phyloP scores from a whole-genome alignment of 176 grass and related monocot species.

The Triticum urartu region DNA sequence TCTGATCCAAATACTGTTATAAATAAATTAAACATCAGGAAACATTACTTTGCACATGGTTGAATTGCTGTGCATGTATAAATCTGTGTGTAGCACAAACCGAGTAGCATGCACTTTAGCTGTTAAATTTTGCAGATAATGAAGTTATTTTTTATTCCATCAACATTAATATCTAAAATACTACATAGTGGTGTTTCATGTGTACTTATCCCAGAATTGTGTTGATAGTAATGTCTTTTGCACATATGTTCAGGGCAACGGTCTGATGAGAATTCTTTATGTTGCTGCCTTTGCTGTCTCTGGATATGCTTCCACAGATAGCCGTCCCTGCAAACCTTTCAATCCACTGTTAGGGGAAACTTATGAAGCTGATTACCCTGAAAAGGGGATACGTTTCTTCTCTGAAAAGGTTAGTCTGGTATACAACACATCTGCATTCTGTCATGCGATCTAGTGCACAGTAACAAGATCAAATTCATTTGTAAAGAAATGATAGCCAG shows the following conservation, averaged over 20 bases:
- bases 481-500: conserved; percentile 1
- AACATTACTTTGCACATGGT: background rate
- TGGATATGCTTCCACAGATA: conserved; percentile 81
- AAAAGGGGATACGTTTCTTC: conserved; percentile 87
- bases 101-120: background rate
- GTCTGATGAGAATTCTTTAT: conserved; percentile 81
- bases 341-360: conserved; percentile 95
- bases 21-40: background rate
- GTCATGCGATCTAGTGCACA: background rate
- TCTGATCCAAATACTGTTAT: background rate
- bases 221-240: conserved; percentile 25
- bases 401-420: conserved; percentile 71
- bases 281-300: conserved; percentile 93
- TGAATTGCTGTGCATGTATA: background rate
- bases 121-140: background rate
- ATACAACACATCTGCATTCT: conserved; percentile 18
- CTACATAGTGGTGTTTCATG: background rate
- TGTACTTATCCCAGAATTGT: conserved; percentile 9
- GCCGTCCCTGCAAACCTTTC: conserved; percentile 84
- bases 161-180: background rate
- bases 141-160: background rate
- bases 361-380: conserved; percentile 86
- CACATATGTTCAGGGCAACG: conserved; percentile 59
- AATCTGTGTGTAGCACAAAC: background rate
- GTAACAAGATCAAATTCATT: background rate